Evolutionary conservation across 129 eudicot species (phyloP).

Genomic region (Glebionis coronaria): DNA sequence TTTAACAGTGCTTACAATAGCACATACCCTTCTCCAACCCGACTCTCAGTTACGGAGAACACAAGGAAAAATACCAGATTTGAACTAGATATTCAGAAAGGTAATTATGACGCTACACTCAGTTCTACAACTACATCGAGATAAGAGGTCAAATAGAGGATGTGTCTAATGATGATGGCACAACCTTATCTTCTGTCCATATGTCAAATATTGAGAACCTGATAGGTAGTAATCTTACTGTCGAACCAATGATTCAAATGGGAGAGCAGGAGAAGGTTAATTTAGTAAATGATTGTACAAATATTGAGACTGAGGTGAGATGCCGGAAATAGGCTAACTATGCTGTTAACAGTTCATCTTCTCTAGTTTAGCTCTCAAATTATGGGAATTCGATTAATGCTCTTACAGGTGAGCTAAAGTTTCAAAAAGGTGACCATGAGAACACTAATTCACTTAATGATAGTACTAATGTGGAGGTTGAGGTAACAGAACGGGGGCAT

Average conservation of each 20-base stretch:
- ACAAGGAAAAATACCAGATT: neutral
- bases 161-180: constrained; percentile 7
- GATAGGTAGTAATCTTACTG: neutral
- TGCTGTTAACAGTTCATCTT: constrained; percentile 8
- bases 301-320: neutral
- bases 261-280: neutral
- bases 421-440: constrained; percentile 25
- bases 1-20: neutral
- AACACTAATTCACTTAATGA: neutral
- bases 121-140: constrained; percentile 6
- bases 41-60: no score
- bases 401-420: constrained; percentile 21
- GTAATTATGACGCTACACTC: constrained; percentile 7
- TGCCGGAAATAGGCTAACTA: constrained; percentile 12
- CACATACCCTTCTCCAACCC: neutral
- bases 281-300: neutral
- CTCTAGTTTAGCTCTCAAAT: constrained; percentile 7
- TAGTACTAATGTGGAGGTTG: neutral
- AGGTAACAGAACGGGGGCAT: constrained; percentile 20
- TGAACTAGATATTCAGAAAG: neutral
- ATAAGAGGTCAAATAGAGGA: constrained; percentile 23
- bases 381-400: constrained; percentile 5
- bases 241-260: neutral
- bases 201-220: constrained; percentile 6
- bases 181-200: constrained; percentile 1